phyloP scores from a whole-genome alignment of 2,329 filamentous ascomycete genomes.

The Lecanosticta acicola region DNA sequence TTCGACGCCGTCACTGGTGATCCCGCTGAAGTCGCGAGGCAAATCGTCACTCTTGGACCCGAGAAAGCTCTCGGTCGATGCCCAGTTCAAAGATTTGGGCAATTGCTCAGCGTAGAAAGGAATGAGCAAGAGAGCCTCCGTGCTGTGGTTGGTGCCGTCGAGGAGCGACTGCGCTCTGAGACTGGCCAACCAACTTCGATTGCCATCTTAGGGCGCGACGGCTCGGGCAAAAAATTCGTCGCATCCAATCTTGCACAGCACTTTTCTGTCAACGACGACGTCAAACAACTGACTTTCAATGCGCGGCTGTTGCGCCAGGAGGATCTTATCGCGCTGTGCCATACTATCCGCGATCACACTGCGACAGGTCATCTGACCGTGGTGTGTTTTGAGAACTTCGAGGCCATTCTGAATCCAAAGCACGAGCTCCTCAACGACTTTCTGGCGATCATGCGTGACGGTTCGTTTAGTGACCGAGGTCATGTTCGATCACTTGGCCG shows the following conservation, averaged over 20 bases:
- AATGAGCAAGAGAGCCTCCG: constrained; percentile 30
- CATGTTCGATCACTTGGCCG: constrained; percentile 25
- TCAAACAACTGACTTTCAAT: constrained; percentile 27
- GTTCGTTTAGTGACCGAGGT: constrained; percentile 27
- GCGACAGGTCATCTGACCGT: constrained; percentile 25
- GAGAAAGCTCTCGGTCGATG: constrained; percentile 29
- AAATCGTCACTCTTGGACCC: constrained; percentile 28
- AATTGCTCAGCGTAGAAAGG: constrained; percentile 28
- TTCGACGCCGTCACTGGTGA: constrained; percentile 31
- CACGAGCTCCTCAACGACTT: constrained; percentile 27
- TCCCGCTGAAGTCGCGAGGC: constrained; percentile 29
- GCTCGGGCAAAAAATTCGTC: constrained; percentile 33
- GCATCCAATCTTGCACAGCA: constrained; percentile 28
- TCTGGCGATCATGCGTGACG: constrained; percentile 28
- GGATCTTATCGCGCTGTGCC: constrained; percentile 27
- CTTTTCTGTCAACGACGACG: constrained; percentile 18
- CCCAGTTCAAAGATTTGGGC: constrained; percentile 25
- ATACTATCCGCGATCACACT: constrained; percentile 28
- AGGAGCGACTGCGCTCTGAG: constrained; percentile 25
- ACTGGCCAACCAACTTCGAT: constrained; percentile 27
- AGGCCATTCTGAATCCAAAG: constrained; percentile 24
- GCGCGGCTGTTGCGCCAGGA: constrained; percentile 25
- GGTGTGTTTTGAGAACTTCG: constrained; percentile 31
- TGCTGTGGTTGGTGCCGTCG: constrained; percentile 27
- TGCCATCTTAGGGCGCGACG: constrained; percentile 27